phyloP scores from a whole-genome alignment of 768 basidiomycete genomes.

The Fibroporia radiculosa region DNA sequence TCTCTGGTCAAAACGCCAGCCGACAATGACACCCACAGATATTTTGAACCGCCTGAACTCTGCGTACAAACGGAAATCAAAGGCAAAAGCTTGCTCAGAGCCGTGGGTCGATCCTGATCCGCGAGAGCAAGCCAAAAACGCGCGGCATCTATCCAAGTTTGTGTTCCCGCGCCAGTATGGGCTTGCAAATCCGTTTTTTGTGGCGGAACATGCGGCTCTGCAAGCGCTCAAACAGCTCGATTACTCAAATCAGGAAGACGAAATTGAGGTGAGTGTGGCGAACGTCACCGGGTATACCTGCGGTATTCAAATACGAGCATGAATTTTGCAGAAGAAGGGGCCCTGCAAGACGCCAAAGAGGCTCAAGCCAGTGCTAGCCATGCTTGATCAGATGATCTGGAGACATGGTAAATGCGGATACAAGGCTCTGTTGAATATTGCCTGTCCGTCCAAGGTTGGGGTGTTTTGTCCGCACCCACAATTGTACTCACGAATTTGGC shows the following conservation, averaged over 20 bases:
- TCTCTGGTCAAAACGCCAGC: too few species aligned
- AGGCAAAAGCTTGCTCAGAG: constrained; percentile 17
- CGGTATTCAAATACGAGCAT: constrained; percentile 9
- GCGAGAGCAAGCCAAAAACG: constrained; percentile 37
- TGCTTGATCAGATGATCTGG: constrained; percentile 57
- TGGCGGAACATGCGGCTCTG: constrained; percentile 16
- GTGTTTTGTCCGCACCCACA: neutral
- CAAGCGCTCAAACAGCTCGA: constrained; percentile 34
- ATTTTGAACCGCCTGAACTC: constrained; percentile 52
- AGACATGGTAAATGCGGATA: constrained; percentile 67
- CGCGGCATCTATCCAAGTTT: constrained; percentile 69
- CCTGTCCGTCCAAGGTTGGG: constrained; percentile 77
- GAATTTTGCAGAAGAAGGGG: constrained; percentile 25
- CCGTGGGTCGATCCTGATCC: constrained; percentile 38
- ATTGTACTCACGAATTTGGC: neutral
- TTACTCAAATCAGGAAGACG: constrained; percentile 54
- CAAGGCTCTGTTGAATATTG: constrained; percentile 47
- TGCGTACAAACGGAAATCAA: constrained; percentile 30
- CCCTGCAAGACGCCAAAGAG: constrained; percentile 66
- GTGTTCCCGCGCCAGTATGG: constrained; percentile 80
- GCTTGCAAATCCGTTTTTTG: constrained; percentile 50
- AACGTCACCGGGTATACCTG: neutral
- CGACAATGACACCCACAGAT: constrained; percentile 38
- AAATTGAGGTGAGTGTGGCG: constrained; percentile 51
- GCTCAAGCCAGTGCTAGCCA: constrained; percentile 43